phyloP scores from a whole-genome alignment of 768 basidiomycete genomes.

The Phlebiopsis flavidoalba region DNA sequence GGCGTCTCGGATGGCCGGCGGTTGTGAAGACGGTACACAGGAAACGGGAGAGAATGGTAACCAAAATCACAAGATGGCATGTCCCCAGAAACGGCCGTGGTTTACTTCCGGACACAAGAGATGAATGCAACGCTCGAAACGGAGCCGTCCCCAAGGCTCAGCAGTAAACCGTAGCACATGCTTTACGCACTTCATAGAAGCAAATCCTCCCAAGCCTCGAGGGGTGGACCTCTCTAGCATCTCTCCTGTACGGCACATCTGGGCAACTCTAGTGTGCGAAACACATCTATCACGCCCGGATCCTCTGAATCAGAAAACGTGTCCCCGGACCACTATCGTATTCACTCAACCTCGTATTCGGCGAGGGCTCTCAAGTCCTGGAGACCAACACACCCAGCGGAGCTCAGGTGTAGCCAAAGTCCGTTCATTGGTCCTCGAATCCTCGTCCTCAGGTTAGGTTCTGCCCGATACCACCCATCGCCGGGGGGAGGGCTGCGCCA shows the following conservation, averaged over 20 bases:
- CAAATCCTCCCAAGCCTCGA: no score
- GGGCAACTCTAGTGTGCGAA: background rate
- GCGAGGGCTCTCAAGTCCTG: background rate
- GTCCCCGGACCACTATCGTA: constrained; percentile 11
- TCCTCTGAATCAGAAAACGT: constrained; percentile 8
- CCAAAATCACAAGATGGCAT: background rate
- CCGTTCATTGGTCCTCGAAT: background rate
- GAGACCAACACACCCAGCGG: background rate
- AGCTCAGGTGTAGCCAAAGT: background rate
- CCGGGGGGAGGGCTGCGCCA: no score
- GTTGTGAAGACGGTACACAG: constrained; percentile 8
- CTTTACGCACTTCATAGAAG: constrained; percentile 9
- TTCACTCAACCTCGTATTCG: constrained; percentile 1
- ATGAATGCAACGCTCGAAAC: background rate
- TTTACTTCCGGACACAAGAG: constrained; percentile 2
- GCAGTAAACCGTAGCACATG: background rate
- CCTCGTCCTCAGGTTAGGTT: background rate
- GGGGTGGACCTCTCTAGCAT: background rate
- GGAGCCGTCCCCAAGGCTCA: background rate
- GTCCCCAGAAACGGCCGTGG: constrained; percentile 8
- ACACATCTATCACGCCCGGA: background rate
- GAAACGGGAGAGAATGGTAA: constrained; percentile 5
- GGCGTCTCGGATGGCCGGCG: constrained; percentile 4
- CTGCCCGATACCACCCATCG: background rate
- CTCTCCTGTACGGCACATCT: background rate